A percentile compares a stretch with the other conserved stretches of the same genome.
phyloP scores from a whole-genome alignment of 2,329 filamentous ascomycete species.

The Rhytidhysteron rufulum region DNA sequence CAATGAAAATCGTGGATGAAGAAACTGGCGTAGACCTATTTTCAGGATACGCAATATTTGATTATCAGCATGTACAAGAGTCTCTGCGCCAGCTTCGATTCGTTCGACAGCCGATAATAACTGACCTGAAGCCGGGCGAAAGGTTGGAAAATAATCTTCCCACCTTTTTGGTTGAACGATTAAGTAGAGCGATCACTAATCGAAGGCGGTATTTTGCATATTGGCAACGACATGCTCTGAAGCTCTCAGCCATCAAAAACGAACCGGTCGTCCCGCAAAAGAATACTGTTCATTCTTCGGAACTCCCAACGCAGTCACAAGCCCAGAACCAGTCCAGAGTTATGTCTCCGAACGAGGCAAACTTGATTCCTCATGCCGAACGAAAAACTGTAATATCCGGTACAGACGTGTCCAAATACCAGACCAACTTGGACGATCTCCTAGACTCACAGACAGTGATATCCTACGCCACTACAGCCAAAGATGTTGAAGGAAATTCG shows the following conservation, averaged over 20 bases:
- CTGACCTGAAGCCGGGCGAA: background rate
- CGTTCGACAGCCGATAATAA: background rate
- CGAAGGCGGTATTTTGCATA: constrained; percentile 3
- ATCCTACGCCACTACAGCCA: constrained; percentile 4
- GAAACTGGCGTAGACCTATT: constrained; percentile 4
- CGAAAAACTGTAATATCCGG: constrained; percentile 3
- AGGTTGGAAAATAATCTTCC: background rate
- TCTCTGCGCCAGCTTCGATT: constrained; percentile 1
- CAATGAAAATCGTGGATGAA: background rate
- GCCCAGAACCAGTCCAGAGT: background rate
- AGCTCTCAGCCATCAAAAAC: constrained; percentile 1
- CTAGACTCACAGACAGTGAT: constrained; percentile 3
- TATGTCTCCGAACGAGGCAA: background rate
- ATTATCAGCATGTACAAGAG: constrained; percentile 3
- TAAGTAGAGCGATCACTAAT: constrained; percentile 2
- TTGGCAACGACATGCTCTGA: constrained; percentile 2
- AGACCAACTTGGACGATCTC: background rate
- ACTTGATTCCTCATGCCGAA: background rate
- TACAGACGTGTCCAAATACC: background rate
- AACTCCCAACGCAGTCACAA: background rate
- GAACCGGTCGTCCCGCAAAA: background rate
- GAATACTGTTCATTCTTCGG: background rate
- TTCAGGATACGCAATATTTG: constrained; percentile 1
- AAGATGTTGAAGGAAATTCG: constrained; percentile 3
- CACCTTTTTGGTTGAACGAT: constrained; percentile 4